Percentiles rank a stretch among this genome's conserved stretches.
Conservation (phyloP, 345 rosid species). For the Streptanthus diversifolius region DNA sequence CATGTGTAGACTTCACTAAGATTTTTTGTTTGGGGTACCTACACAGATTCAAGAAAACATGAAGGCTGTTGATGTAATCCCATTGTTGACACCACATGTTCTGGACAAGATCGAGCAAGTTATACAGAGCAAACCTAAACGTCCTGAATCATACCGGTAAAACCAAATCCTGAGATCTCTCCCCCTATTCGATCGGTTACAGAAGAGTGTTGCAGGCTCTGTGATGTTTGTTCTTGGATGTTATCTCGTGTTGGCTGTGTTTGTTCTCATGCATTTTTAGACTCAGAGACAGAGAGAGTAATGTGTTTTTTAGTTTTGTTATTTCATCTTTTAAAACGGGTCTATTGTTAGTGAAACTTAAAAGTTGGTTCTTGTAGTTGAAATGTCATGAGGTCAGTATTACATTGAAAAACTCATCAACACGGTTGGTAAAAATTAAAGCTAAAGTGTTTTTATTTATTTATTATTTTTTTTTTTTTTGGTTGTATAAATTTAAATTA, state of each 20-base stretch:
- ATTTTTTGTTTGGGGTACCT: not conserved
- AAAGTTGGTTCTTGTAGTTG: constrained; percentile 21
- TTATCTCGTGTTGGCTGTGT: constrained; percentile 15
- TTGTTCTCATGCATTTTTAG: constrained; percentile 17
- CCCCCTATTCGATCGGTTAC: not conserved
- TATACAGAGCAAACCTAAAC: constrained; percentile 85
- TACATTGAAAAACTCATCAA: not conserved
- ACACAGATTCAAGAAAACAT: constrained; percentile 93
- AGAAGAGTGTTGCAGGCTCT: constrained; percentile 5
- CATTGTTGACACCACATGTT: constrained; percentile 73
- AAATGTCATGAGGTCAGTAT: not conserved
- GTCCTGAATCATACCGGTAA: constrained; percentile 81
- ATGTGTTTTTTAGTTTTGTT: constrained; percentile 11
- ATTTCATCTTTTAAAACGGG: not conserved
- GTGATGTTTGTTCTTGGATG: constrained; percentile 20
- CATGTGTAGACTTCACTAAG: not conserved
- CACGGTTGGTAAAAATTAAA: not conserved
- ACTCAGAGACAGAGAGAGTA: constrained; percentile 7
- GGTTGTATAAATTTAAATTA: not conserved
- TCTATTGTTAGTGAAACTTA: constrained; percentile 21
- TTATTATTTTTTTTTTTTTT: not conserved
- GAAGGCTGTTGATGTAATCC: constrained; percentile 90
- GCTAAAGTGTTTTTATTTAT: not conserved
- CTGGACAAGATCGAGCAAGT: constrained; percentile 87
- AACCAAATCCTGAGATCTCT: not conserved